Conservation (phyloP, 176 grass and related monocot species). For the Dactylis glomerata region DNA sequence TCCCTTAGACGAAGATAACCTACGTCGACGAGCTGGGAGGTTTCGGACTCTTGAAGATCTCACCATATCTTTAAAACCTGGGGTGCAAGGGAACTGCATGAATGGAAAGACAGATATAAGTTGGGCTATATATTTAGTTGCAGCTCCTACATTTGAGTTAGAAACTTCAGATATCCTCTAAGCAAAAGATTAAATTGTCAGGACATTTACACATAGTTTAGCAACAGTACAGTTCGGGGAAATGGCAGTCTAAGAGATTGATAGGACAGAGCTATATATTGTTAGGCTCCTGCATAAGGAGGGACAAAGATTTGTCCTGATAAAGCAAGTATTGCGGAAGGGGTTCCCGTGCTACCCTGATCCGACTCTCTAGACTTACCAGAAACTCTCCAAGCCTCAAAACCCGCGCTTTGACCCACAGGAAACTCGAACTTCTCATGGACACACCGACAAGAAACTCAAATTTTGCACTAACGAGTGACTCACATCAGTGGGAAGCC, state of each 20-base stretch:
- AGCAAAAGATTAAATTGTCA: not conserved
- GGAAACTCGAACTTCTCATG: not conserved
- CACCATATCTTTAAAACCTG: conserved; percentile 45
- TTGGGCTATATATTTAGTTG: not conserved
- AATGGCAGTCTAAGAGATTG: not conserved
- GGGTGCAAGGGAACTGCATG: conserved; percentile 22
- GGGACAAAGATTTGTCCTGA: not conserved
- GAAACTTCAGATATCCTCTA: conserved; percentile 5
- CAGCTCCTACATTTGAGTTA: not conserved
- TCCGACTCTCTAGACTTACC: not conserved
- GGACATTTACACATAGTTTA: not conserved
- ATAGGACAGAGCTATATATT: not conserved
- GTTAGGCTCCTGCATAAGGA: not conserved
- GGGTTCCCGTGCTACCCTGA: not conserved
- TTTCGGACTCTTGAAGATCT: conserved; percentile 38
- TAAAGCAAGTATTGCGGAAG: not conserved
- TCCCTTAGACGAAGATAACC: conserved; percentile 36
- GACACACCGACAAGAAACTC: not conserved
- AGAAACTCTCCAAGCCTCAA: conserved; percentile 11
- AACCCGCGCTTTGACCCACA: not conserved
- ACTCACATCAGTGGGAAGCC: not conserved
- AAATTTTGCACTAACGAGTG: not conserved
- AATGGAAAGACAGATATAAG: conserved; percentile 15
- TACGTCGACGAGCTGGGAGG: conserved; percentile 40
- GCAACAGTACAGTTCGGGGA: not conserved